These are phyloP conservation scores for Alternaria ethzedia DNA, from an alignment of 2,329 filamentous ascomycete species.

Conservation along the genomic window DNA sequence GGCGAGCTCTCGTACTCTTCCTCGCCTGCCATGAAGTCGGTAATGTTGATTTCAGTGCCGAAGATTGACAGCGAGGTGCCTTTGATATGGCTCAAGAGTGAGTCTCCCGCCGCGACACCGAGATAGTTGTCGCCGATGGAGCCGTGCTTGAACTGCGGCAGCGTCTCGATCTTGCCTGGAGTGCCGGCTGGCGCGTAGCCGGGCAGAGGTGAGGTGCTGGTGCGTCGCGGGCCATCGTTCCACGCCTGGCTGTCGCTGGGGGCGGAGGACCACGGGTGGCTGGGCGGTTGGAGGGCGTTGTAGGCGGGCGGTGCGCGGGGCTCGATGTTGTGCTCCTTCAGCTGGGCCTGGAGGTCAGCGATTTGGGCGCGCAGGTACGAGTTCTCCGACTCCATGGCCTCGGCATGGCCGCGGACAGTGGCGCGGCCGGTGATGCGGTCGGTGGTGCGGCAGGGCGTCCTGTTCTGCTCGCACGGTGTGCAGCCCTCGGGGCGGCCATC, in stretches of 20 bases:
- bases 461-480: slow-evolving; percentile 78
- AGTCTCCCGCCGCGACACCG: slow-evolving; percentile 67
- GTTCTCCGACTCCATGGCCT: slow-evolving; percentile 76
- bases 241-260: slow-evolving; percentile 28
- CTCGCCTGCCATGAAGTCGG: slow-evolving; percentile 71
- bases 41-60: slow-evolving; percentile 79
- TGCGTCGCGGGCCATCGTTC: slow-evolving; percentile 26
- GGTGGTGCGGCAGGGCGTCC: slow-evolving; percentile 80
- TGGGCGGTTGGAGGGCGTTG: slow-evolving; percentile 34
- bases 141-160: slow-evolving; percentile 56
- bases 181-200: slow-evolving; percentile 31
- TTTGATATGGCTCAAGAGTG: slow-evolving; percentile 73
- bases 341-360: slow-evolving; percentile 70
- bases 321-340: slow-evolving; percentile 67
- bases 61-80: slow-evolving; percentile 79
- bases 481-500: slow-evolving; percentile 82
- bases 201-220: slow-evolving; percentile 34
- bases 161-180: slow-evolving; percentile 28
- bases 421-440: slow-evolving; percentile 85
- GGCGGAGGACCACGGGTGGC: slow-evolving; percentile 24
- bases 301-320: slow-evolving; percentile 56
- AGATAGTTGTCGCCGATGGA: slow-evolving; percentile 68
- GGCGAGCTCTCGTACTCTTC: slow-evolving; percentile 62
- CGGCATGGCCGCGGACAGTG: slow-evolving; percentile 77
- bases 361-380: slow-evolving; percentile 70